Evolutionary conservation across 2,329 filamentous ascomycete species (phyloP), one percentile per base, ranked within the genome.

Genomic region (Alternaria sp.): DNA sequence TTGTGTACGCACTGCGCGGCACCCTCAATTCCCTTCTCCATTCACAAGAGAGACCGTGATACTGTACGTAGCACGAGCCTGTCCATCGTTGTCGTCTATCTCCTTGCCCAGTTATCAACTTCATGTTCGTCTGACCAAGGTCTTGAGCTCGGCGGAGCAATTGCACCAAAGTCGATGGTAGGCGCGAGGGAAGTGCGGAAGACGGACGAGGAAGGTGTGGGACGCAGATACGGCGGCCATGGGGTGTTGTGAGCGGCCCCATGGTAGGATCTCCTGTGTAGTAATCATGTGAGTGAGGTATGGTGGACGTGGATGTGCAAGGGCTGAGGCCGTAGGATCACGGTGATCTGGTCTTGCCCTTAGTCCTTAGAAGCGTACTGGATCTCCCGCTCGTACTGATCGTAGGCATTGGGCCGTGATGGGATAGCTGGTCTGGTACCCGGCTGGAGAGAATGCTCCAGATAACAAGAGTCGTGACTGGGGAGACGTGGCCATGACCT

Each of bases 81-180:
- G 8, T 2, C 37, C 1, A 41, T 41, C 9, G n/a, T 41, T 18
- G n/a, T 18, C 1, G 0, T 41, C 15, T 41, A 0, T n/a, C 0
- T 41, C 37, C 37, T 41, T 41, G 15, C n/a, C n/a, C 37, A 41
- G 37, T 0, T 41, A 18, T 41, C 37, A 18, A 41, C 37, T 5
- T 41, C 37, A 41, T 41, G 5, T 41, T 18, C 37, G 37, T 18
- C 37, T 41, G 11, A 18, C n/a, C 37, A 18, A 18, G 37, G 37
- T n/a, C 1, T 41, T 18, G 37, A 41, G 37, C 37, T 41, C 37
- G n/a, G 37, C n/a, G 37, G 37, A 18, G 37, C 37, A 18, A 1
- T 41, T 41, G 9, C 37, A 0, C 37, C 9, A 2, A 11, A 18
- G n/a, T 41, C 37, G 37, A 41, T 41, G 37, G 37, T 18, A 41